These are phyloP conservation scores for Cubamyces lactineus DNA, from an alignment of 768 basidiomycete species.

Conservation along the genomic window DNA sequence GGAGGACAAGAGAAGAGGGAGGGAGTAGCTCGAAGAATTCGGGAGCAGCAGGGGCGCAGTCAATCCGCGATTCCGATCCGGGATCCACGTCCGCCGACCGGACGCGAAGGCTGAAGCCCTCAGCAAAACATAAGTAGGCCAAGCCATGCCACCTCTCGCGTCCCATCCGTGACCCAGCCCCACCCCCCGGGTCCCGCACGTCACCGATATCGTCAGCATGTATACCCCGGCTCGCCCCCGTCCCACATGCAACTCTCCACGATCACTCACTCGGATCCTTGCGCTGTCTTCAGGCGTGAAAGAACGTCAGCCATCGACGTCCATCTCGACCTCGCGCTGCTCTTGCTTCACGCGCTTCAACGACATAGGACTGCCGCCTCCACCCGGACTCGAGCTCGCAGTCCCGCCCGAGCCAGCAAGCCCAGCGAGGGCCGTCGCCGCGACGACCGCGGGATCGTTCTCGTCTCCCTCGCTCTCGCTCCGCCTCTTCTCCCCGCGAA, in stretches of 20 bases:
- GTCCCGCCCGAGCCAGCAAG: constrained; percentile 16
- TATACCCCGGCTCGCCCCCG: background rate
- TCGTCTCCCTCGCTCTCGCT: constrained; percentile 20
- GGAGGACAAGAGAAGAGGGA: too few relatives aligned
- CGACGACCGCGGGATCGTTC: constrained; percentile 24
- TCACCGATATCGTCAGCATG: constrained; percentile 4
- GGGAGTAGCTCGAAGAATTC: too few relatives aligned
- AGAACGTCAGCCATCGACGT: constrained; percentile 13
- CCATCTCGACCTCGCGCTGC: constrained; percentile 24
- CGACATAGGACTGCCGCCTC: background rate
- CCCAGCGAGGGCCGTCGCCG: constrained; percentile 28
- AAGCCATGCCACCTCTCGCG: background rate
- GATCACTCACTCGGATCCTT: background rate
- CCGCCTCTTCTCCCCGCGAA: constrained; percentile 20
- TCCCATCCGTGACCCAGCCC: too few relatives aligned
- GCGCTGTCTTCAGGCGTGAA: background rate
- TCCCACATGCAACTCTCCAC: background rate
- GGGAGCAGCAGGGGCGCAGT: too few relatives aligned
- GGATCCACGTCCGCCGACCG: background rate
- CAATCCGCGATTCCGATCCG: too few relatives aligned
- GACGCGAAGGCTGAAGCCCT: background rate
- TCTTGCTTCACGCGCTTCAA: constrained; percentile 24
- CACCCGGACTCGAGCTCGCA: background rate
- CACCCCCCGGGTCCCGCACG: background rate
- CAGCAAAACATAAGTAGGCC: background rate